A percentile compares a stretch with the other conserved stretches of the same genome.
These are phyloP conservation scores for Rhinocladiella similis DNA, from an alignment of 2,329 filamentous ascomycete species.

Conservation along the genomic window DNA sequence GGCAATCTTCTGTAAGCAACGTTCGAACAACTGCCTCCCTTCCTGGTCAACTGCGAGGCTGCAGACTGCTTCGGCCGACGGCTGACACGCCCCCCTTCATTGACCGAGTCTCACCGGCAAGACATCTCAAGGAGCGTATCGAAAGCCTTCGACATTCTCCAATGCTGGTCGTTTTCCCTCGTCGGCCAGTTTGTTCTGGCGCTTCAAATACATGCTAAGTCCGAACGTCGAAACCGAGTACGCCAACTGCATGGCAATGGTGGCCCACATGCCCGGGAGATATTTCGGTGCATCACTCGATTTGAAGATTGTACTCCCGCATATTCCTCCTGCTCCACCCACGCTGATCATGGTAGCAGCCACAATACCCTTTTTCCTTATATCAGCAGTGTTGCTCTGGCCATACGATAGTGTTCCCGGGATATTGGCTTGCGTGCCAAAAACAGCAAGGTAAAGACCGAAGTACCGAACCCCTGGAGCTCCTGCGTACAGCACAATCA, in stretches of 20 bases:
- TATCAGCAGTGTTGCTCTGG: slow-evolving; percentile 11
- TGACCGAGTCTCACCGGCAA: too few species aligned
- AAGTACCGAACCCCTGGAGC: slow-evolving; percentile 8
- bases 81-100: too few species aligned
- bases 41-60: too few species aligned
- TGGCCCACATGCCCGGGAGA: slow-evolving; percentile 24
- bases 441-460: slow-evolving; percentile 50
- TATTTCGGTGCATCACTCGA: slow-evolving; percentile 34
- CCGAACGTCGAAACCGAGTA: slow-evolving; percentile 11
- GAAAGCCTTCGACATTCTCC: slow-evolving; percentile 20
- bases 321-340: slow-evolving; percentile 17
- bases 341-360: slow-evolving; percentile 17
- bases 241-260: slow-evolving; percentile 19
- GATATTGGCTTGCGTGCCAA: slow-evolving; percentile 46
- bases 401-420: slow-evolving; percentile 10
- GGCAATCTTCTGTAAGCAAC: too few species aligned
- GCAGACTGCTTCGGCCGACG: too few species aligned
- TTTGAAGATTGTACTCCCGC: slow-evolving; percentile 58
- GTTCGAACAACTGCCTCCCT: too few species aligned
- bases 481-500: slow-evolving; percentile 56
- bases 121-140: slow-evolving; percentile 24
- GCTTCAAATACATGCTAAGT: slow-evolving; percentile 21
- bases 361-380: slow-evolving; percentile 15
- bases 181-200: slow-evolving; percentile 22
- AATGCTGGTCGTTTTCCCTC: slow-evolving; percentile 20